phyloP scores from a whole-genome alignment of 108 stramenopile species.

The Pseudonitzschia multistriata region DNA sequence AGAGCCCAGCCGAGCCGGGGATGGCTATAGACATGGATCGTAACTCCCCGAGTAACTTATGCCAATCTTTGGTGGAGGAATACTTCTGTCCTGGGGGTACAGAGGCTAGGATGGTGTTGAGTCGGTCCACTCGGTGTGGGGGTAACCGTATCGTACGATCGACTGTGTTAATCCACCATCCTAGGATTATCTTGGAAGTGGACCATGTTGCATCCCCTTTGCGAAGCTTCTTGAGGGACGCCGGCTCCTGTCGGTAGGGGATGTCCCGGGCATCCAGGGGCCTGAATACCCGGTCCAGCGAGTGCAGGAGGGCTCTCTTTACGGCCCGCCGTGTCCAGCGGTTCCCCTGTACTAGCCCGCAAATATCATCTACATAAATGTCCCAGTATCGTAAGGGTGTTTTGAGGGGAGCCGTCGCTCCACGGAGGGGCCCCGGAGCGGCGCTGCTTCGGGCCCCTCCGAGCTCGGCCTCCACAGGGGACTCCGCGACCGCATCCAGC shows the following conservation, averaged over 20 bases:
- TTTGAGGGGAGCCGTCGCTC: too few species aligned
- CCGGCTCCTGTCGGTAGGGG: constrained; percentile 24
- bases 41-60: too few species aligned
- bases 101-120: constrained; percentile 9
- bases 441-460: not conserved
- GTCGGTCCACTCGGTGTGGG: constrained; percentile 22
- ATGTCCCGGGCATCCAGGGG: constrained; percentile 18
- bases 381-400: constrained; percentile 22
- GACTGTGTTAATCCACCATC: constrained; percentile 38
- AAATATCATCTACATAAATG: constrained; percentile 46
- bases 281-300: constrained; percentile 30
- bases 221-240: constrained; percentile 32
- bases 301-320: constrained; percentile 21
- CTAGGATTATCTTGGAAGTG: constrained; percentile 31
- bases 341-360: constrained; percentile 25
- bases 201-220: constrained; percentile 40
- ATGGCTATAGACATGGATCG: too few species aligned
- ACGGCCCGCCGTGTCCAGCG: not conserved
- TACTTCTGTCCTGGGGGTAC: too few species aligned
- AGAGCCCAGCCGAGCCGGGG: too few species aligned
- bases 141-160: constrained; percentile 33
- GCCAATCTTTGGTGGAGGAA: too few species aligned
- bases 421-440: too few species aligned
- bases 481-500: too few species aligned
- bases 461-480: not conserved